These are phyloP conservation scores for Monascus purpureus DNA, from an alignment of 495 filamentous ascomycete genomes.

Conservation along the genomic window DNA sequence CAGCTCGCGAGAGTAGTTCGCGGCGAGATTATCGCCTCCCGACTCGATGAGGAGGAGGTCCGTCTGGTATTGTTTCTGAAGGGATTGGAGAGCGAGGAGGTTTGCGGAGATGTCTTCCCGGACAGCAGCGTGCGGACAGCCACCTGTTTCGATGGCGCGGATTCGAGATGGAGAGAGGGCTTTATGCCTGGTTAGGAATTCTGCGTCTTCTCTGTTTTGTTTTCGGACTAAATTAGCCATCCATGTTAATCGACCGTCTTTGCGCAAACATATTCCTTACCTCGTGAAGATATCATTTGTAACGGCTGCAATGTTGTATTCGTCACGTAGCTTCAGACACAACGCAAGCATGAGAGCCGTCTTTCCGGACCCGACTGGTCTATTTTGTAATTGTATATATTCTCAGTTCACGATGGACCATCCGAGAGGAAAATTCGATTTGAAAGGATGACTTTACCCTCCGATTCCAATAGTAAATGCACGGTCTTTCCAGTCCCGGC, in stretches of 20 bases:
- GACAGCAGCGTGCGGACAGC: conserved; percentile 93
- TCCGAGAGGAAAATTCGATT: background rate
- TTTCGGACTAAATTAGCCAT: background rate
- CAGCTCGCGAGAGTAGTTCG: conserved; percentile 86
- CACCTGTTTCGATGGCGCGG: conserved; percentile 92
- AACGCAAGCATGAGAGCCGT: conserved; percentile 90
- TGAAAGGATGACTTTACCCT: conserved; percentile 49
- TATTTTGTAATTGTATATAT: conserved; percentile 15
- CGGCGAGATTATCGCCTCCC: conserved; percentile 91
- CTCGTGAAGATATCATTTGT: conserved; percentile 98
- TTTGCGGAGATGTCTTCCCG: conserved; percentile 94
- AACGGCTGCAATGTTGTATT: conserved; percentile 81
- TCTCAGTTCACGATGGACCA: background rate
- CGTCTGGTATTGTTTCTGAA: conserved; percentile 60
- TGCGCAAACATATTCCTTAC: conserved; percentile 10
- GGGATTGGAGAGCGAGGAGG: conserved; percentile 76
- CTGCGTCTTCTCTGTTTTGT: conserved; percentile 67
- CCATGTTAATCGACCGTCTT: background rate
- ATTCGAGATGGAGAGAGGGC: conserved; percentile 76
- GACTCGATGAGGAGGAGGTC: conserved; percentile 83
- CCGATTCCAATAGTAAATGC: conserved; percentile 95
- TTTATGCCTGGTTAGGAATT: conserved; percentile 78
- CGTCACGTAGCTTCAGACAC: conserved; percentile 60
- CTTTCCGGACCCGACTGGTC: conserved; percentile 94
- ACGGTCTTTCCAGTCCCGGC: conserved; percentile 75